Conservation (phyloP, 345 rosid species). For the Eucalyptus tenuipes region DNA sequence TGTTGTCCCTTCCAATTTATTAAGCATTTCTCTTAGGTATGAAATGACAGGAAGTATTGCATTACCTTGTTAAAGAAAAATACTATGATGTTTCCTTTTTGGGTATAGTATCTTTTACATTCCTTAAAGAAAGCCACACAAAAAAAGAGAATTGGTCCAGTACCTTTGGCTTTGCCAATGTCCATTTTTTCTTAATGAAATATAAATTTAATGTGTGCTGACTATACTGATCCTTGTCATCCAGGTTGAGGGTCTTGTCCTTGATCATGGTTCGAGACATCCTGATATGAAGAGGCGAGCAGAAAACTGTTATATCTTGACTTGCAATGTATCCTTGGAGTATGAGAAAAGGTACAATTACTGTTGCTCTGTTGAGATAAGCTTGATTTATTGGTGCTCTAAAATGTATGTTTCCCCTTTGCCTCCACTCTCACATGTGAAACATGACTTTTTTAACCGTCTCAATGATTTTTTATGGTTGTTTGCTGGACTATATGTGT, state of each 20-base stretch:
- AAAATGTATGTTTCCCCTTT: not conserved
- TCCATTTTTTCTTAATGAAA: not conserved
- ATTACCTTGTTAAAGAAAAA: not conserved
- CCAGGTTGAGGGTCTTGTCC: slow-evolving; percentile 96
- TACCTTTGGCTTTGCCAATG: not conserved
- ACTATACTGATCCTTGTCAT: not conserved
- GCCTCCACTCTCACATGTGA: not conserved
- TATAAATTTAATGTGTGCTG: not conserved
- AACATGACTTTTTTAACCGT: not conserved
- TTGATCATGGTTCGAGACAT: slow-evolving; percentile 98
- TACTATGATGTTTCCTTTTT: not conserved
- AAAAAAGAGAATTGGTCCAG: not conserved
- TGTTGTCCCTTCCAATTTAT: not conserved
- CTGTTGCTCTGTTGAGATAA: not conserved
- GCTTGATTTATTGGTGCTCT: not conserved
- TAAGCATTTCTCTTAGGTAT: not conserved
- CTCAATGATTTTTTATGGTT: not conserved
- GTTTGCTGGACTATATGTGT: not conserved
- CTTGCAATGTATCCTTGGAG: slow-evolving; percentile 92
- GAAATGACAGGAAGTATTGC: not conserved
- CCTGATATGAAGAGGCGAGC: slow-evolving; percentile 99
- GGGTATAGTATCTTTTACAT: not conserved
- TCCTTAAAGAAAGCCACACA: not conserved
- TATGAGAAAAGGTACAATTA: slow-evolving; percentile 77
- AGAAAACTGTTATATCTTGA: slow-evolving; percentile 86